Base-by-base conservation (phyloP, 1,284 basidiomycete genomes). In the Rhizopogon hawkerae region DNA sequence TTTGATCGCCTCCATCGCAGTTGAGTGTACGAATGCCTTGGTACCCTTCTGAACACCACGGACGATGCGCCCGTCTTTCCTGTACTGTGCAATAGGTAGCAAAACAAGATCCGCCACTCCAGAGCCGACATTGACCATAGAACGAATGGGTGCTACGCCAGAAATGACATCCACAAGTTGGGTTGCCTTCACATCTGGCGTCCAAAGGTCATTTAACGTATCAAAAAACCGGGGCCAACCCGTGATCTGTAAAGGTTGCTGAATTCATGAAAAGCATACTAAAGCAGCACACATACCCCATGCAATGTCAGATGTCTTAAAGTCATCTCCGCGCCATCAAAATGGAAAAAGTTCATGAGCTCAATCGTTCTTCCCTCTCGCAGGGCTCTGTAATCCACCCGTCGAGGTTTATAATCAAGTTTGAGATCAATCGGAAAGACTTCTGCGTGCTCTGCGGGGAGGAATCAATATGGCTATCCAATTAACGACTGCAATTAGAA, bases 291-390 rank as follows among this genome's bases (percentile, higher is more conserved):
- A 75, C 89, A 62, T 67, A 94, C 91, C 13, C 95, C 96, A 47
- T 86, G 83, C 21, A 98, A 65, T 11, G 90, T 93, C 53, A 98
- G 85, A 62, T 96, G 93, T 46, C 95, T 78, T 46, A 99, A 69
- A 0, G 92, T 95, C 92, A 98, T 98, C 67, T 97, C 95, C 2
- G 95, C 89, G 0, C 92, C 95, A 59, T 98, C 95, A 59, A 98
- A 99, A 67, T 98, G 94, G 83, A 99, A 98, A 65, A 98, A 98
- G 66, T 99, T 99, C 95, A 98, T 98, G 50, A 98, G 70, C 64
- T 98, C 96, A 54, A 96, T 95, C 0, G 92, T 93, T 63, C 79
- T 82, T 10, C 96, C 96, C 58, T 94, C 86, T 13, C 85, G 79
- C 44, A 98, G 72, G n/a, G 93, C 94, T 51, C 82, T 73, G 66